Evolutionary conservation across 805 yeast species (phyloP), one percentile per base, ranked within the genome.

Genomic region (Candida golubevii): DNA sequence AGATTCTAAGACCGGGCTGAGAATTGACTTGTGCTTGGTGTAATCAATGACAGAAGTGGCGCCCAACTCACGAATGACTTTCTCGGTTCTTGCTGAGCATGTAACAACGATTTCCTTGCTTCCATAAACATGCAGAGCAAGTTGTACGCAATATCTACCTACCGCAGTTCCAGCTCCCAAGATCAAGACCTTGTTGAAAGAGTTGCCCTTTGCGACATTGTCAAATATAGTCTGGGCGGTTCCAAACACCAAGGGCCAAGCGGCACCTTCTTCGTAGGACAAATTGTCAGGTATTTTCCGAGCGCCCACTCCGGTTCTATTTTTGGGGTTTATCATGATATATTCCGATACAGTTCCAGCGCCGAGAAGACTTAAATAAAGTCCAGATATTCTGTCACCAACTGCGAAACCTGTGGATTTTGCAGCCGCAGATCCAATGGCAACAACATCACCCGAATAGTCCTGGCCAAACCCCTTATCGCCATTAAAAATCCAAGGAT

Each of bases 81-180:
- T 73, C 14, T 65, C 59, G 10, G 87, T 76, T 8, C 66, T 58
- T 0, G 74, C 61, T 3, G 84, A 79, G 56, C 83, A 77, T 3
- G 80, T 71, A 26, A 78, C 80, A 5, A 78, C 82, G 18, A 87
- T 76, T 10, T 72, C 71, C 26, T 65, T 63, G 8, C 79, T 78
- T 2, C 70, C 62, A 36, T 54, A 50, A 6, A 45, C 42, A 33
- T 72, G 60, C 59, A 77, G 82, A 8, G 83, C 78, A 34, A 85
- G 59, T 59, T 82, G 86, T 31, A 79, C 66, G 4, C 74, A 69
- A 47, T 69, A 72, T 27, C 72, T 58, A 18, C 90, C 89, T 12
- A 84, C 89, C 11, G 82, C 65, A 1, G 95, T 80, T 8, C 85
- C 82, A 26, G 85, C 91, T 33, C 96, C 96, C 38, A 85, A 66